These are phyloP conservation scores for Blastobotrys capitulatus DNA, from an alignment of 1,139 yeast species.

Conservation along the genomic window DNA sequence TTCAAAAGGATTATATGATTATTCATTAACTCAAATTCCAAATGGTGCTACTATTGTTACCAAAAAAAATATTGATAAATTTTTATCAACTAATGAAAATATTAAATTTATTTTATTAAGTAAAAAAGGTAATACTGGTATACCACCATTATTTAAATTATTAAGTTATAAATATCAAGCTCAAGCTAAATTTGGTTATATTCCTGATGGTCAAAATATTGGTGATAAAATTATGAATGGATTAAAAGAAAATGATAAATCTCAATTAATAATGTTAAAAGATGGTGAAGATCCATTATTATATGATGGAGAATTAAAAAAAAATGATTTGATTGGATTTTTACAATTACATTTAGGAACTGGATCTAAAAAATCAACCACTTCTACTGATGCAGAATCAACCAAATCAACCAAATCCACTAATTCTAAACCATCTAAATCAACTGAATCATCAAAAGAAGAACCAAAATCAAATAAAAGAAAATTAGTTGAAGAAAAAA, in stretches of 20 bases:
- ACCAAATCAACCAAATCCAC: neutral
- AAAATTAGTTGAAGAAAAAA: slow-evolving; percentile 11
- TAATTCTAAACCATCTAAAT: neutral
- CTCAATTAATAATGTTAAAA: slow-evolving; percentile 27
- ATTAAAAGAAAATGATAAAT: slow-evolving; percentile 20
- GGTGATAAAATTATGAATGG: slow-evolving; percentile 21
- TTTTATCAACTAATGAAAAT: slow-evolving; percentile 12
- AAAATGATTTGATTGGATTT: slow-evolving; percentile 28
- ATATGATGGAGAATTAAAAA: slow-evolving; percentile 33
- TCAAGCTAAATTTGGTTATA: slow-evolving; percentile 38
- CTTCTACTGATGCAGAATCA: neutral
- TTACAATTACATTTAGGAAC: slow-evolving; percentile 17
- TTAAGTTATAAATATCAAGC: slow-evolving; percentile 67
- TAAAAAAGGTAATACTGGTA: slow-evolving; percentile 26
- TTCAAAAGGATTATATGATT: slow-evolving; percentile 52
- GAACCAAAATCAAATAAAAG: slow-evolving; percentile 14
- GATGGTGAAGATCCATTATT: slow-evolving; percentile 22
- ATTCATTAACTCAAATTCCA: slow-evolving; percentile 57
- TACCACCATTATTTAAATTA: slow-evolving; percentile 62
- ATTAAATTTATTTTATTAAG: slow-evolving; percentile 28
- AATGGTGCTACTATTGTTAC: slow-evolving; percentile 53
- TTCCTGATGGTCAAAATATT: slow-evolving; percentile 25
- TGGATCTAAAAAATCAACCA: neutral
- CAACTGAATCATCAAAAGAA: neutral
- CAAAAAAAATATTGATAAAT: slow-evolving; percentile 15